These are phyloP conservation scores for Myrmaecium sp. DNA, from an alignment of 2,329 filamentous ascomycete genomes.

Conservation along the genomic window DNA sequence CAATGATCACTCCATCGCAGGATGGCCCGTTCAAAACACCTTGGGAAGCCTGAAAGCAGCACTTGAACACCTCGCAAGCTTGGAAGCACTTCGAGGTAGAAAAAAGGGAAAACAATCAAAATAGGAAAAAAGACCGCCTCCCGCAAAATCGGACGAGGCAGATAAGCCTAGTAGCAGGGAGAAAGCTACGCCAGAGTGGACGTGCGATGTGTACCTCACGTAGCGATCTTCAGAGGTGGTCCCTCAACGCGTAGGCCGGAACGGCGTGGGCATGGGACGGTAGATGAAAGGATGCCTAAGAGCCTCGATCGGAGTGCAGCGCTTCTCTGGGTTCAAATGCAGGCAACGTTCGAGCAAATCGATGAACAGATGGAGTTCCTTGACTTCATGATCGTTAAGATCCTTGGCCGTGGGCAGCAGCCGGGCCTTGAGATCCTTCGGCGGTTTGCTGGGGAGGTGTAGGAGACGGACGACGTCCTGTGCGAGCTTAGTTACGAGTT, in stretches of 20 bases:
- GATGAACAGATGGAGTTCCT: conserved; percentile 67
- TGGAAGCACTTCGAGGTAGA: too few relatives aligned
- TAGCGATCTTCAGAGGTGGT: background rate
- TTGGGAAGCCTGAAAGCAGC: too few relatives aligned
- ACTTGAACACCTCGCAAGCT: too few relatives aligned
- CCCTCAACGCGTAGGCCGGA: too few relatives aligned
- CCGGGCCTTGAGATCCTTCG: conserved; percentile 56
- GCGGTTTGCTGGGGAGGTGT: conserved; percentile 50
- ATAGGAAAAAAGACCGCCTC: too few relatives aligned
- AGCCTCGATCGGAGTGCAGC: conserved; percentile 73
- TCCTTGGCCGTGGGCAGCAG: conserved; percentile 55
- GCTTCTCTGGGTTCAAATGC: conserved; percentile 79
- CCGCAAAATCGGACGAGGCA: too few relatives aligned
- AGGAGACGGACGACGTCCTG: conserved; percentile 53
- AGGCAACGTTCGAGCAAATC: conserved; percentile 82
- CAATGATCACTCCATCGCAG: too few relatives aligned
- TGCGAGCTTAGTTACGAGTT: conserved; percentile 2
- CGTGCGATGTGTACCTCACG: background rate
- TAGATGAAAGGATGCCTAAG: conserved; percentile 74
- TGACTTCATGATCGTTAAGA: conserved; percentile 55
- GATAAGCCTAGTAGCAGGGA: too few relatives aligned
- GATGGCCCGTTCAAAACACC: too few relatives aligned
- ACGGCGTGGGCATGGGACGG: conserved; percentile 2
- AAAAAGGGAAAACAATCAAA: too few relatives aligned
- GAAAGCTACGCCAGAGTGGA: too few relatives aligned